Evolutionary conservation across 2,329 filamentous ascomycete species (phyloP), one percentile per base, ranked within the genome.

Genomic region (Ceratocystis eucalypticola): DNA sequence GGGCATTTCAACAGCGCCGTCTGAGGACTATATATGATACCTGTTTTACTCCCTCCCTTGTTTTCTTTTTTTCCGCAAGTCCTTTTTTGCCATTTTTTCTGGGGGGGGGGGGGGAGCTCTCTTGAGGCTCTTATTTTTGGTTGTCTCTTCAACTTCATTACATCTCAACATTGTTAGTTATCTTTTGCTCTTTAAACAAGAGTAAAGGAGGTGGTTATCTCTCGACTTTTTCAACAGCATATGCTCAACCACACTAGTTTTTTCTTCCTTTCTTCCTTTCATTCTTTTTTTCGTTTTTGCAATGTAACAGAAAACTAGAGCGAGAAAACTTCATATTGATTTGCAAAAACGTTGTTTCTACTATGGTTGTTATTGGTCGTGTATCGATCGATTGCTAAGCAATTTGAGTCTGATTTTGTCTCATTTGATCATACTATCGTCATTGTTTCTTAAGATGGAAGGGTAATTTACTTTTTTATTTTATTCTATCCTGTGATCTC

Each of bases 1-100:
- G 48, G 25, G 61, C 62, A 67, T 65, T 62, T 64, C 64, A 68
- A 64, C 64, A 66, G 48, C 33, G 41, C 28, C 62, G 41, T 8
- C 28, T 10, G 20, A 46, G 30, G 50, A 41, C 33, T 45, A 41
- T 61, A 44, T 48, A 63, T 48, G 44, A 63, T 63, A 63, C 41
- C 41, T 37, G 17, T 20, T 44, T 62, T 22, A 2, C 20, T 15
- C 20, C 53, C 12, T 41, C 62, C 10, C 53, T 61, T 12, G 25
- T 62, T 50, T 50, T 61, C 44, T 22, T 20, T 62, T 44, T 17
- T 57, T 53, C 22, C 8, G 17, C 37, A 25, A 17, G 10, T 55
- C 30, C 59, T 57, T 17, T 33, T 5, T 30, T 30, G 28, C 5
- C 28, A 5, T 30, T 30, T 65, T 61, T 41, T 25, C 25, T 46